Evolutionary conservation across 2,329 filamentous ascomycete species (phyloP), one percentile per base, ranked within the genome.

Genomic region (Achaetomium macrosporum): DNA sequence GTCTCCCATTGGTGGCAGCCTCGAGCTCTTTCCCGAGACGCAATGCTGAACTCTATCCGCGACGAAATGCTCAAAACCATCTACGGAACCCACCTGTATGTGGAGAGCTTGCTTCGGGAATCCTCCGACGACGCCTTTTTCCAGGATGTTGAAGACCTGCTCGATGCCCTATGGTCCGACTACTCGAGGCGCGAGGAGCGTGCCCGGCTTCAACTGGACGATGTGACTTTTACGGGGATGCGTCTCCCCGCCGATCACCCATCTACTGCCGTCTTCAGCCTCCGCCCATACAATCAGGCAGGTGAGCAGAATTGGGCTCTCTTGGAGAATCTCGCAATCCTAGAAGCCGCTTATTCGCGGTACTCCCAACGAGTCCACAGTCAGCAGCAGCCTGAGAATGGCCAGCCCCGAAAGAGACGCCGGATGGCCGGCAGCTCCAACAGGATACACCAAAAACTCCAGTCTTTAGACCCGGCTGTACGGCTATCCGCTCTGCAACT

Each of bases 1-100:
- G 82, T 96, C 58, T 81, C 79, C 51, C 78, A 81, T 46, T 82
- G 90, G 71, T 99, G 92, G 91, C 76, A 83, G 58, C 78, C 80
- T n/a, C 88, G 87, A 60, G 79, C 81, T 42, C 69, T 78, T 25
- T 77, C 79, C 13, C 76, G 83, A 60, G 77, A 83, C 58, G 77
- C 81, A 61, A 76, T 81, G 62, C 76, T 82, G 57, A 82, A 78
- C 57, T 76, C 75, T 1, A 68, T 93, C 46, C 83, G 85, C 60
- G 87, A 92, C 58, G 89, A 90, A 66, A 86, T 96, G 66, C 74
- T 95, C 33, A 83, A 83, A 59, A 82, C 82, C 1, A 72, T 96
- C 29, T 82, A 87, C 57, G 73, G 81, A n/a, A 74, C 84, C 31
- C 77, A 82, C 58, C 71, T 85, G 9, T 82, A 85, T 58, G 71